Evolutionary conservation across 73 alveolate genomes (phyloP), one percentile per base, ranked within the genome.

Genomic region (Blepharisma stoltei): DNA sequence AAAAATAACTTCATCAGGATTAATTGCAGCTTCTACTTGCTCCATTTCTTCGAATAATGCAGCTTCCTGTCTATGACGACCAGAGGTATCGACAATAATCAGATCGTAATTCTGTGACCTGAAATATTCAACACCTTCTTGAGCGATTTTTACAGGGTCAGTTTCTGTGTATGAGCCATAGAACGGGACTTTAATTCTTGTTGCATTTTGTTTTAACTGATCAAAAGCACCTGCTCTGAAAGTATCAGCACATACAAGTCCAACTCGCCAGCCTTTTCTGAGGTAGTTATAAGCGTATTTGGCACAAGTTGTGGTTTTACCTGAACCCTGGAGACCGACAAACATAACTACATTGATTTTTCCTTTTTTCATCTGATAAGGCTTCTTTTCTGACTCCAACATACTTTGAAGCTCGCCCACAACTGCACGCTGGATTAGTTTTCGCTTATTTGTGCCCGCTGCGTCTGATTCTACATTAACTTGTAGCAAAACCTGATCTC

Each of bases 161-260:
- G 98, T 93, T 89, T 97, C 99, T 45, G 96, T 86, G 77, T 96
- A 95, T 76, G 94, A 90, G 67, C 96, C 94, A 78, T 88, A 88
- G 85, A 95, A 83, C 44, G 98, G 95, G 6, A 65, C 46, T 52
- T 52, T 76, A 75, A 88, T 92, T 91, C 95, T 97, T 37, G 99
- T 94, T 47, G 99, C 99, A 79, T 96, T 97, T 89, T 96, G 97
- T 86, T 95, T 95, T 82, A 97, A 89, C 91, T 97, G 97, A 88
- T 97, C 99, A 76, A 97, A 97, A 32, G 99, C 99, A 46, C 99
- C 99, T 48, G 99, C 99, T 86, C 99, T 91, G 95, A 97, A 97
- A 37, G 99, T 96, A 88, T 97, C 99, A 25, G 99, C 99, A 70
- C 98, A 94, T 7, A 96, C 98, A 65, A 96, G 89, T 6, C 96